Conservation (phyloP, 192 early-diverging fungal species). For the Thoreauomyces humboldtii region DNA sequence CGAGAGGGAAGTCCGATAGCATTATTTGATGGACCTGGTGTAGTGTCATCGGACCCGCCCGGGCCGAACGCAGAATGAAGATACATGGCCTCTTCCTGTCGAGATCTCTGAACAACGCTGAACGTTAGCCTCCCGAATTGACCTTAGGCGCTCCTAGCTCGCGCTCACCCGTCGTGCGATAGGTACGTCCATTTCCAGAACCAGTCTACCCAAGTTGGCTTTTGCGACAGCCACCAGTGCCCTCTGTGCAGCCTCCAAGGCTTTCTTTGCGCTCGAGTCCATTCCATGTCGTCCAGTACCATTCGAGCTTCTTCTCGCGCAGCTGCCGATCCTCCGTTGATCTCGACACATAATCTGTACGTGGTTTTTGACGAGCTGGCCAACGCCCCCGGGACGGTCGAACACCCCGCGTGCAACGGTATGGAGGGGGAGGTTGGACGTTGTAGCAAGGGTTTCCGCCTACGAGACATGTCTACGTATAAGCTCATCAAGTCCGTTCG, state of each 20-base stretch:
- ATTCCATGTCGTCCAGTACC: background rate
- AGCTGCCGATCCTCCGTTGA: too few relatives aligned
- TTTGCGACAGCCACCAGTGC: conserved; percentile 1
- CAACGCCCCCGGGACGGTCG: conserved; percentile 18
- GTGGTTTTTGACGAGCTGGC: conserved; percentile 29
- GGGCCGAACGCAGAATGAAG: conserved; percentile 1
- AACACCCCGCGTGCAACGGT: conserved; percentile 6
- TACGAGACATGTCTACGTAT: background rate
- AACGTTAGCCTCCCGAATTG: background rate
- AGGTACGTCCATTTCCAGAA: conserved; percentile 13
- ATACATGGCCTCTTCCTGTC: conserved; percentile 23
- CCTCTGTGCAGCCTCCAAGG: conserved; percentile 10
- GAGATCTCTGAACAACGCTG: conserved; percentile 27
- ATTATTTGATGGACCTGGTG: background rate
- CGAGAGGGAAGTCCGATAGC: background rate
- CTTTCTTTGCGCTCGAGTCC: background rate
- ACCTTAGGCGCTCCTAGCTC: background rate
- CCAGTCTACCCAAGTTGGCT: conserved; percentile 6
- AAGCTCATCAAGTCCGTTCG: background rate
- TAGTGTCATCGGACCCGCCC: conserved; percentile 6
- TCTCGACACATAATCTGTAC: conserved; percentile 1
- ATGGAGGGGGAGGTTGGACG: conserved; percentile 5
- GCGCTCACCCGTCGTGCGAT: conserved; percentile 24
- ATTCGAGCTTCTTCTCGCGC: too few relatives aligned
- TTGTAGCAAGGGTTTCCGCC: background rate